Evolutionary conservation across 1,284 basidiomycete species (phyloP).

Genomic region (Ganoderma lucidum): DNA sequence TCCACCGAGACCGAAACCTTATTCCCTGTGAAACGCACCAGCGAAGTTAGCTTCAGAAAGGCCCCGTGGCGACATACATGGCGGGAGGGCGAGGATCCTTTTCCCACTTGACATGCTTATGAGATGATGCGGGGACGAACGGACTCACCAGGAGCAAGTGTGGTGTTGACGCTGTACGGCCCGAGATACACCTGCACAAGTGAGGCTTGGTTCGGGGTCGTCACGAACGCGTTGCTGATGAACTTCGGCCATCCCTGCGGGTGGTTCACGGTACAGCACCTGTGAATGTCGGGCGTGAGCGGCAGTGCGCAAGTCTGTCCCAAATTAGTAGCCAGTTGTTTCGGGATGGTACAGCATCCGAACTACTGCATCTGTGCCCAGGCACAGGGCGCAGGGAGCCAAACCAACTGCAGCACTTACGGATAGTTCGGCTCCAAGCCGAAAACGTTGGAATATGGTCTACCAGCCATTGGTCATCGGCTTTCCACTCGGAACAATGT

Average conservation of each 20-base stretch:
- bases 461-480: slow-evolving; percentile 30
- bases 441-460: slow-evolving; percentile 65
- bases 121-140: slow-evolving; percentile 3
- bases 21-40: slow-evolving; percentile 45
- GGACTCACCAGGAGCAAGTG: slow-evolving; percentile 51
- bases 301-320: not conserved
- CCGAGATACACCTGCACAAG: slow-evolving; percentile 66
- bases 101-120: not conserved
- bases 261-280: slow-evolving; percentile 69
- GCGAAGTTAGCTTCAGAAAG: slow-evolving; percentile 2
- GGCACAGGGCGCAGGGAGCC: slow-evolving; percentile 1
- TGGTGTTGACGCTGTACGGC: slow-evolving; percentile 55
- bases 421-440: slow-evolving; percentile 48
- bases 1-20: slow-evolving; percentile 56
- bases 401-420: slow-evolving; percentile 31
- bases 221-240: slow-evolving; percentile 63
- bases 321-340: slow-evolving; percentile 3
- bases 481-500: not conserved
- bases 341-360: not conserved
- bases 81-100: not conserved
- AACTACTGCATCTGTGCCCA: slow-evolving; percentile 1
- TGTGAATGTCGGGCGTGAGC: slow-evolving; percentile 30
- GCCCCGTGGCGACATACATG: not conserved
- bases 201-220: slow-evolving; percentile 54
- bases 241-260: slow-evolving; percentile 72